Evolutionary conservation across 2,329 filamentous ascomycete species (phyloP).

Genomic region (Talaromyces sp.): DNA sequence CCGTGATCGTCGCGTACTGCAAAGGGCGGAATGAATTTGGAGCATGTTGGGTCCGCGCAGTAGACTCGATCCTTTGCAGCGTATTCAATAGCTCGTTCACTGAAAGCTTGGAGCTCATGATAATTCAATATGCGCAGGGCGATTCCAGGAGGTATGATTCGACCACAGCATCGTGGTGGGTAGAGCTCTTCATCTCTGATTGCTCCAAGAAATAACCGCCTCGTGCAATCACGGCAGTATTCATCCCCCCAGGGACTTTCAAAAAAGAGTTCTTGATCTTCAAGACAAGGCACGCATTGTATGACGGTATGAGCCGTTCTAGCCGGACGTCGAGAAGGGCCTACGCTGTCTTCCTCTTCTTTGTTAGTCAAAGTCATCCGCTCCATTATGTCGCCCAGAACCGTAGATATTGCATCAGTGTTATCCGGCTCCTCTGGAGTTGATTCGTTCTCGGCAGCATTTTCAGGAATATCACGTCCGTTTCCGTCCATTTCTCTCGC

Average conservation of each 20-base stretch:
- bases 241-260: not conserved
- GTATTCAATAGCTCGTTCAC: slow-evolving; percentile 13
- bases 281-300: not conserved
- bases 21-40: slow-evolving; percentile 15
- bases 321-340: not conserved
- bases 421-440: not conserved
- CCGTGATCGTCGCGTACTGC: not conserved
- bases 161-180: slow-evolving; percentile 15
- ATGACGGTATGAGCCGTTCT: not conserved
- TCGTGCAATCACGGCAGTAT: slow-evolving; percentile 6
- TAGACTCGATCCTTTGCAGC: slow-evolving; percentile 13
- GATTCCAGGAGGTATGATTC: slow-evolving; percentile 5
- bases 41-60: slow-evolving; percentile 16
- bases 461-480: too few species aligned
- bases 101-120: slow-evolving; percentile 11
- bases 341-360: not conserved
- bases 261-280: not conserved
- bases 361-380: not conserved
- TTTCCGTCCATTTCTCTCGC: not conserved
- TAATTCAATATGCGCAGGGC: slow-evolving; percentile 7
- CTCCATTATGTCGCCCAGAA: not conserved
- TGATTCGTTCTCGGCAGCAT: not conserved
- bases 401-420: not conserved
- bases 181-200: slow-evolving; percentile 15
- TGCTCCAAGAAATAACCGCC: slow-evolving; percentile 12